These are phyloP conservation scores for Sporothrix inflata DNA, from an alignment of 2,329 filamentous ascomycete genomes.

Conservation along the genomic window DNA sequence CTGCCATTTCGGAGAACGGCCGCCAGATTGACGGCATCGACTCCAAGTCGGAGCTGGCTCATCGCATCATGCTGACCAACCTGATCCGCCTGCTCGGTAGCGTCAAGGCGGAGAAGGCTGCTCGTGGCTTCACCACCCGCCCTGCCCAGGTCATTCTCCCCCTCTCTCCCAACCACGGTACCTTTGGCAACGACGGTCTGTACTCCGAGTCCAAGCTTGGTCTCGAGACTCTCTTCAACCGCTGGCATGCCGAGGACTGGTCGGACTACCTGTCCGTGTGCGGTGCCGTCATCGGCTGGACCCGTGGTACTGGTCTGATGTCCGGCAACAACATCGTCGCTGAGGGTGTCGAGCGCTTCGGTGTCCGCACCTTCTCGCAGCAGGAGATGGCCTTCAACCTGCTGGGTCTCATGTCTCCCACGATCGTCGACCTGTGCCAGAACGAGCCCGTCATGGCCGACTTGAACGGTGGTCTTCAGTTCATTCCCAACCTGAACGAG, in stretches of 20 bases:
- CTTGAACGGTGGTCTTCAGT: conserved; percentile 95
- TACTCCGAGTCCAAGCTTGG: conserved; percentile 96
- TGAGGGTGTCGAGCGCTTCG: conserved; percentile 93
- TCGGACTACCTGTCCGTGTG: conserved; percentile 97
- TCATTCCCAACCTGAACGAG: conserved; percentile 93
- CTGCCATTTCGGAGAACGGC: conserved; percentile 95
- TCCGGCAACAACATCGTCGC: conserved; percentile 73
- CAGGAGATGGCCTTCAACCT: conserved; percentile 99
- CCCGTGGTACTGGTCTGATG: conserved; percentile 88
- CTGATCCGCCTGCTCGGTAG: conserved; percentile 85
- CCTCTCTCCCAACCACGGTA: conserved; percentile 96
- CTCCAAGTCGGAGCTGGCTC: conserved; percentile 95
- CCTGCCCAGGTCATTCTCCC: conserved; percentile 96
- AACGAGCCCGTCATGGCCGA: conserved; percentile 94
- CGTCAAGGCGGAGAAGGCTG: conserved; percentile 88
- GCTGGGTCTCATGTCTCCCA: conserved; percentile 91
- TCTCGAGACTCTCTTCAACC: conserved; percentile 95
- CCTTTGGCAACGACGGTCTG: conserved; percentile 95
- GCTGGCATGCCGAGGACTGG: conserved; percentile 98
- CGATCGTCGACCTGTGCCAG: conserved; percentile 94
- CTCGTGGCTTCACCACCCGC: conserved; percentile 87
- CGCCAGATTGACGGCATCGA: conserved; percentile 97
- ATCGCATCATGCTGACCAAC: conserved; percentile 99
- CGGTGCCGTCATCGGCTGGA: conserved; percentile 98
- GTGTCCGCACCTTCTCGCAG: conserved; percentile 97